A percentile compares a stretch with the other conserved stretches of the same genome.
Conservation (phyloP, 2,329 filamentous ascomycete species). For the Chrysosporium queenslandicum region DNA sequence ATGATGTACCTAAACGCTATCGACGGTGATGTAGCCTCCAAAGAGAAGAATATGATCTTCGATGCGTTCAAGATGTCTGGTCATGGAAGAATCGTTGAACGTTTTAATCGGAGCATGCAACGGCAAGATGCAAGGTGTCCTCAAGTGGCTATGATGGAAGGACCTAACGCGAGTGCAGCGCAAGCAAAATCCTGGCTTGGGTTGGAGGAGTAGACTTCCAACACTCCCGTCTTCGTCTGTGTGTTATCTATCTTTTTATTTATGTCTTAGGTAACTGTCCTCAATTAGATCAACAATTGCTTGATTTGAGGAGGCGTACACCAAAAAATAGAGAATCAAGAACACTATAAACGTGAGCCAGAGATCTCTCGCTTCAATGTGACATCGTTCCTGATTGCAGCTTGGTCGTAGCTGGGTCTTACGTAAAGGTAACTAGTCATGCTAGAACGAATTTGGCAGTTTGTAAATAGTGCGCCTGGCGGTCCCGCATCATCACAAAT, state of each 20-base stretch:
- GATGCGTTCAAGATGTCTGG: neutral
- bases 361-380: too few relatives aligned
- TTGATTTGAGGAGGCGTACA: too few relatives aligned
- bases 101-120: constrained; percentile 7
- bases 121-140: neutral
- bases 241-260: too few relatives aligned
- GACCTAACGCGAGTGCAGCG: neutral
- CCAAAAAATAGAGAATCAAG: too few relatives aligned
- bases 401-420: too few relatives aligned
- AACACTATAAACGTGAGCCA: too few relatives aligned
- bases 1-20: constrained; percentile 7
- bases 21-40: neutral
- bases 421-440: neutral
- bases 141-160: constrained; percentile 9
- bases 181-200: constrained; percentile 9
- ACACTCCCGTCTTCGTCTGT: neutral
- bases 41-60: constrained; percentile 9
- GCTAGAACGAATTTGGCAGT: constrained; percentile 5
- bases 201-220: neutral
- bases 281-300: too few relatives aligned
- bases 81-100: constrained; percentile 4
- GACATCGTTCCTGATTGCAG: too few relatives aligned
- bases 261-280: too few relatives aligned
- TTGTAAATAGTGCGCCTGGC: constrained; percentile 6
- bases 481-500: constrained; percentile 10